phyloP scores from a whole-genome alignment of 495 filamentous ascomycete genomes.

The Thozetella sp. region DNA sequence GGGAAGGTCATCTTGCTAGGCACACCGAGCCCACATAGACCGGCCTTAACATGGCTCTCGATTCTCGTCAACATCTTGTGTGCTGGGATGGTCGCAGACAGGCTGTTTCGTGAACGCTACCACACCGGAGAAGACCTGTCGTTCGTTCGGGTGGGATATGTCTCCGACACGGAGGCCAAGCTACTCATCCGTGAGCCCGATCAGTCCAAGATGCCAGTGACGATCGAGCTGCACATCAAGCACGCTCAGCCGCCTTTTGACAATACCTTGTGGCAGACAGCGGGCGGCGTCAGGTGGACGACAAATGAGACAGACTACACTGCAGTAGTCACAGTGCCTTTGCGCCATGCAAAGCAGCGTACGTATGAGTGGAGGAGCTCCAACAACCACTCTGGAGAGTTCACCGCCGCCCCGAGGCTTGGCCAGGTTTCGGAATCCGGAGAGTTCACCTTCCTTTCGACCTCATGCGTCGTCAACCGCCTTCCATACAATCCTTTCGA shows the following conservation, averaged over 20 bases:
- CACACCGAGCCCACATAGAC: slow-evolving; percentile 65
- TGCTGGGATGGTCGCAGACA: slow-evolving; percentile 68
- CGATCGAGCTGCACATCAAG: slow-evolving; percentile 57
- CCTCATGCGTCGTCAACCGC: slow-evolving; percentile 86
- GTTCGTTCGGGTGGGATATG: slow-evolving; percentile 83
- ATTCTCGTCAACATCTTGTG: slow-evolving; percentile 70
- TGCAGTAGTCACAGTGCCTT: slow-evolving; percentile 59
- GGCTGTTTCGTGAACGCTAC: slow-evolving; percentile 69
- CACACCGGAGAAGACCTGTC: slow-evolving; percentile 75
- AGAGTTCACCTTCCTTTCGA: slow-evolving; percentile 84
- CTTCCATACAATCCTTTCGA: slow-evolving; percentile 84
- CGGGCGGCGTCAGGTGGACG: slow-evolving; percentile 63
- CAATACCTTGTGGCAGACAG: slow-evolving; percentile 64
- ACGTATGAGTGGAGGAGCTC: slow-evolving; percentile 82
- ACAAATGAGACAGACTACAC: slow-evolving; percentile 84
- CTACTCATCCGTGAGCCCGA: slow-evolving; percentile 86
- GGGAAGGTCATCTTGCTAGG: slow-evolving; percentile 74
- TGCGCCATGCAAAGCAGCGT: slow-evolving; percentile 50
- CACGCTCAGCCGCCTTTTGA: slow-evolving; percentile 44
- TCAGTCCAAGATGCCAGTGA: slow-evolving; percentile 70
- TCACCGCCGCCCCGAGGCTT: slow-evolving; percentile 65
- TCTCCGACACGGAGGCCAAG: slow-evolving; percentile 78
- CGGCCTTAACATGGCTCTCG: slow-evolving; percentile 59
- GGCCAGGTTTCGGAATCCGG: slow-evolving; percentile 59
- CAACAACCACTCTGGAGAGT: slow-evolving; percentile 76